Base-by-base conservation (phyloP, 2,329 filamentous ascomycete species). In the Pseudogymnoascus sp. region DNA sequence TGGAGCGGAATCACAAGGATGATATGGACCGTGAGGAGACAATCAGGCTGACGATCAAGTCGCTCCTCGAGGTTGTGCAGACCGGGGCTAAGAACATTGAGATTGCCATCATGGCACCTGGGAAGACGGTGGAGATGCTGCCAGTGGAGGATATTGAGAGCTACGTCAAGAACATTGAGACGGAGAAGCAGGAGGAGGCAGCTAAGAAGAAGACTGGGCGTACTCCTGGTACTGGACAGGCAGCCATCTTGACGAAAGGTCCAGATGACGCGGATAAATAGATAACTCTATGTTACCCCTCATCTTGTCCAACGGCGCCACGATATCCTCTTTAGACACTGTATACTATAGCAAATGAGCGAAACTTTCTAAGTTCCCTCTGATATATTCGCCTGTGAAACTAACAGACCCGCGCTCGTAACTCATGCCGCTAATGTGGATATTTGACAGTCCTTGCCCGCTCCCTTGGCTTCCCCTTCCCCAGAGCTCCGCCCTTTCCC, bases 61-160 rank as follows among this genome's bases (percentile, higher is more conserved):
- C 95, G 40, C 84, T 99, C 68, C 82, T 99, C 65, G 95, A 99
- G 78, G 95, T 99, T 62, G 95, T 99, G 66, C 95, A 99, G 79
- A 99, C 95, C 2, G 95, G 95, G 67, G 95, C 95, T 62, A 99
- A 99, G 87, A 99, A 99, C 79, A 99, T 99, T 73, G 95, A 99
- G 80, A 97, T 99, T 73, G 95, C 96, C 64, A 88, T 99, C 74
- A 97, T 97, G 92, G 90, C 91, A 6, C 93, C 95, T 5, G 93
- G 91, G 61, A 92, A 96, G 82, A 77, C 84, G 14, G 86, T 99
- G 67, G 93, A 97, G 82, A 93, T 96, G 87, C 84, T 99, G 70
- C 91, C 92, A 2, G 89, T 93, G 34, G 93, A 97, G 76, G 91
- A 96, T 73, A 99, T 99, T 73, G 95, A 99, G 82, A 85, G 86